Conservation (phyloP, 2,329 filamentous ascomycete genomes). For the Graphiopsis chlorocephala region DNA sequence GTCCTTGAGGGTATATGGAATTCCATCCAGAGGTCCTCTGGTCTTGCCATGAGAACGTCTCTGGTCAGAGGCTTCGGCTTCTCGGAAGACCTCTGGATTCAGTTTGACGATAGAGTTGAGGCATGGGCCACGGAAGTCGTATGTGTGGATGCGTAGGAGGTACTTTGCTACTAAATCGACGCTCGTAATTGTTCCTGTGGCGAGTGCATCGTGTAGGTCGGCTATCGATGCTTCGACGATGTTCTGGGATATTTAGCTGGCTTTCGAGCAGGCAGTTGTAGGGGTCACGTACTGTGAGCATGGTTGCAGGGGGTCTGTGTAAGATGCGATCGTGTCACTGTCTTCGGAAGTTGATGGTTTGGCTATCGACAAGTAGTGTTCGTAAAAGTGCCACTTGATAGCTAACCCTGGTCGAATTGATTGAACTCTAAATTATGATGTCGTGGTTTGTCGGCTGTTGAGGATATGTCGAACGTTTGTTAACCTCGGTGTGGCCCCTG, state of each 20-base stretch:
- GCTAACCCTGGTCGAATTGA: not conserved
- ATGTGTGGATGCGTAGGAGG: constrained; percentile 47
- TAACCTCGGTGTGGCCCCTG: not conserved
- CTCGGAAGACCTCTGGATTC: constrained; percentile 46
- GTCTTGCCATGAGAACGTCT: constrained; percentile 39
- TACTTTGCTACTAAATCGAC: constrained; percentile 48
- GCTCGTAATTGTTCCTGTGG: constrained; percentile 40
- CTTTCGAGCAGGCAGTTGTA: not conserved
- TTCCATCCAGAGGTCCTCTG: constrained; percentile 50
- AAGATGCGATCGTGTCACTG: not conserved
- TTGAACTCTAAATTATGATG: not conserved
- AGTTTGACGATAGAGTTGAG: constrained; percentile 52
- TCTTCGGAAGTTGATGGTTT: not conserved
- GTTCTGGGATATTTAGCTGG: constrained; percentile 23
- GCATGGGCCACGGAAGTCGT: constrained; percentile 42
- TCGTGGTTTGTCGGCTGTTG: not conserved
- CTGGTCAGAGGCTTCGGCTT: constrained; percentile 49
- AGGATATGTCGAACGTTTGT: not conserved
- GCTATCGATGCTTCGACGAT: constrained; percentile 50
- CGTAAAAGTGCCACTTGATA: not conserved
- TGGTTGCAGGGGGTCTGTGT: not conserved
- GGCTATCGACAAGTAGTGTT: not conserved
- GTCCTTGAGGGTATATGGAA: constrained; percentile 59
- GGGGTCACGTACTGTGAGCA: not conserved
- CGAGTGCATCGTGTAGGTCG: constrained; percentile 45